Base-by-base conservation (phyloP, 164 flowering plant genomes). In the Chimonanthus salicifolius region DNA sequence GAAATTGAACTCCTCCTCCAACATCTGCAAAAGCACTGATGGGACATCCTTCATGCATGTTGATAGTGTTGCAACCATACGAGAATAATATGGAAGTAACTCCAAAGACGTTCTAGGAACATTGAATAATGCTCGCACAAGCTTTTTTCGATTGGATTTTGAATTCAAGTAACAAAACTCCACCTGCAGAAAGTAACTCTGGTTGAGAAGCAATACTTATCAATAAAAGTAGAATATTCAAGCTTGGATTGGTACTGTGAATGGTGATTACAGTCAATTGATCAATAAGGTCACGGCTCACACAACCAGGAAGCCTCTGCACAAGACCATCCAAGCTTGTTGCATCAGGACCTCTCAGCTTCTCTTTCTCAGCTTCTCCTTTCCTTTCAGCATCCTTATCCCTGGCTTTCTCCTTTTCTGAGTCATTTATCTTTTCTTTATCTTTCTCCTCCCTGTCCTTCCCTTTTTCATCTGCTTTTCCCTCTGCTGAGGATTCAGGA, bases 211-310 rank as follows among this genome's bases (percentile, higher is more conserved):
- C 60, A 47, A 54, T 45, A 47, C 47, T 51, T 18, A 65, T n/a
- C 2, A 75, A 64, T 58, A 10, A 13, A 20, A 78, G 33, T 5
- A 49, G 60, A 64, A 69, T 47, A 72, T 45, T 49, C 9, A 7
- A 49, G 45, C 15, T 54, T 68, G 74, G 62, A 5, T 13, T n/a
- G 33, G 60, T 64, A 70, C 43, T 72, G n/a, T 69, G n/a, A 79
- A 68, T 47, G 67, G 67, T 79, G 6, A 64, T 86, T 87, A 95
- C 99, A 72, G 97, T 93, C 79, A 93, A 74, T 65, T 93, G 98
- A 81, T 93, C 97, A 76, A 95, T 95, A 73, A 95, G 94, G 82
- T 95, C 99, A 66, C 98, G 97, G 92, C 98, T 89, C 66, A 95
- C 97, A 64, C 92, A 93, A 72, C 94, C 92, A 16, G 98, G 98